Conservation (phyloP, 2,329 filamentous ascomycete genomes). For the Paramyrothecium sp. region DNA sequence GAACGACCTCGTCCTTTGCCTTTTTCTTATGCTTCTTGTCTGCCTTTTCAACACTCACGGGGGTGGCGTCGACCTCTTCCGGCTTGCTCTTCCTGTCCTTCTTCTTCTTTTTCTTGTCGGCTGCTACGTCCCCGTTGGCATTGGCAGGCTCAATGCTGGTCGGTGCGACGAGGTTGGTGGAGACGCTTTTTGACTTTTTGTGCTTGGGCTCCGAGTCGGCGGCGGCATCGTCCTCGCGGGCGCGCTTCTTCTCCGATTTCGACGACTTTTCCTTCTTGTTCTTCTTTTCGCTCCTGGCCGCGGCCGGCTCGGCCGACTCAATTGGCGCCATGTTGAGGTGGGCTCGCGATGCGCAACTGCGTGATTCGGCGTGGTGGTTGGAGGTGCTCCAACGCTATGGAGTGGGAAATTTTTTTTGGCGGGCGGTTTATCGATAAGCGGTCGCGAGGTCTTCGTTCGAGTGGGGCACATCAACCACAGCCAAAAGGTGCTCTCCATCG, state of each 20-base stretch:
- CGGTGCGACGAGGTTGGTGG: constrained; percentile 19
- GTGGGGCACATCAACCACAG: neutral
- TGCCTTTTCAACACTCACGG: neutral
- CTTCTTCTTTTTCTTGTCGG: constrained; percentile 28
- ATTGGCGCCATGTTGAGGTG: constrained; percentile 30
- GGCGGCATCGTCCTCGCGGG: constrained; percentile 39
- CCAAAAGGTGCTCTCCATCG: too few relatives aligned
- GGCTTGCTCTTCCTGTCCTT: constrained; percentile 24
- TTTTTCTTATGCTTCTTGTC: constrained; percentile 28
- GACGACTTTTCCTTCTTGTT: constrained; percentile 31
- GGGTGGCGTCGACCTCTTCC: constrained; percentile 10
- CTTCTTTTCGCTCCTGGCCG: constrained; percentile 36
- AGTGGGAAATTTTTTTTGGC: constrained; percentile 2
- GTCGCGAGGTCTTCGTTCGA: neutral
- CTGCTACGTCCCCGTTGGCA: constrained; percentile 27
- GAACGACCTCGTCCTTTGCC: constrained; percentile 20
- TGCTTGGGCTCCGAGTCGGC: constrained; percentile 43
- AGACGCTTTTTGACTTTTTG: constrained; percentile 50
- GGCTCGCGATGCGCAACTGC: constrained; percentile 9
- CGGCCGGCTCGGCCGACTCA: constrained; percentile 24
- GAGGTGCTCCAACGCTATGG: neutral
- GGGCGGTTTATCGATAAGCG: constrained; percentile 4
- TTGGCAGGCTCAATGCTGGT: constrained; percentile 18
- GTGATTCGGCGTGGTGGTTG: constrained; percentile 18
- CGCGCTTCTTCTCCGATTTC: constrained; percentile 42